A percentile compares a stretch with the other conserved stretches of the same genome.
These are phyloP conservation scores for Colletotrichum phormii DNA, from an alignment of 2,329 filamentous ascomycete genomes.

Conservation along the genomic window DNA sequence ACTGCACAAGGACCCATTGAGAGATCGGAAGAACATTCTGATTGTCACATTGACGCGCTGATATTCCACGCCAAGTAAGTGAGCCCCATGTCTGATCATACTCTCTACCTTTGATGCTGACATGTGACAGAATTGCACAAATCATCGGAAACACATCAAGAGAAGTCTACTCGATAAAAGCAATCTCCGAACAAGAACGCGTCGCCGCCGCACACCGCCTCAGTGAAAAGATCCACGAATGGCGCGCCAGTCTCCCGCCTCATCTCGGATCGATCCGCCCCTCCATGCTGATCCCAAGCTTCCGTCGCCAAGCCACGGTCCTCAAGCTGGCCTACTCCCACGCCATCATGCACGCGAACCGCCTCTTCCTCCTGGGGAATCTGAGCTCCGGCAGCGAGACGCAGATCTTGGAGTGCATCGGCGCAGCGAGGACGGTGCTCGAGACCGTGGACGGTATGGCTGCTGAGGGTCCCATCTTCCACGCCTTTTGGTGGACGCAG, in stretches of 20 bases:
- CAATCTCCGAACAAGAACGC: conserved; percentile 49
- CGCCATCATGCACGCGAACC: conserved; percentile 66
- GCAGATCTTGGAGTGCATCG: conserved; percentile 56
- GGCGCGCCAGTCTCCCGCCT: conserved; percentile 52
- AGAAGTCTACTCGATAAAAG: conserved; percentile 53
- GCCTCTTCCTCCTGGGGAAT: conserved; percentile 61
- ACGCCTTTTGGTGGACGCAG: conserved; percentile 64
- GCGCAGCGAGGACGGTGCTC: conserved; percentile 58
- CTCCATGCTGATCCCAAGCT: conserved; percentile 57
- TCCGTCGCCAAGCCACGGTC: conserved; percentile 62
- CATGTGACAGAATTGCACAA: conserved; percentile 44
- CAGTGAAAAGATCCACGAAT: conserved; percentile 51
- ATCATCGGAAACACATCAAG: conserved; percentile 53
- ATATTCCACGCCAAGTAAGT: conserved; percentile 57
- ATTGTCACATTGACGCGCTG: conserved; percentile 63
- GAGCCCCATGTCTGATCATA: background rate
- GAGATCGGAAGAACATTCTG: conserved; percentile 44
- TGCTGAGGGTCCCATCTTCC: conserved; percentile 44
- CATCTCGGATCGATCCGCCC: conserved; percentile 57
- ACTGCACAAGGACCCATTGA: conserved; percentile 46
- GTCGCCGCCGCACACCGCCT: conserved; percentile 51
- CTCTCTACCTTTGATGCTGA: conserved; percentile 36
- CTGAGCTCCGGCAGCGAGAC: conserved; percentile 32
- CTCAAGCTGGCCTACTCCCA: conserved; percentile 66
- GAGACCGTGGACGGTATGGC: conserved; percentile 56